phyloP scores from a whole-genome alignment of 768 basidiomycete genomes.

The Lentinula sp. region DNA sequence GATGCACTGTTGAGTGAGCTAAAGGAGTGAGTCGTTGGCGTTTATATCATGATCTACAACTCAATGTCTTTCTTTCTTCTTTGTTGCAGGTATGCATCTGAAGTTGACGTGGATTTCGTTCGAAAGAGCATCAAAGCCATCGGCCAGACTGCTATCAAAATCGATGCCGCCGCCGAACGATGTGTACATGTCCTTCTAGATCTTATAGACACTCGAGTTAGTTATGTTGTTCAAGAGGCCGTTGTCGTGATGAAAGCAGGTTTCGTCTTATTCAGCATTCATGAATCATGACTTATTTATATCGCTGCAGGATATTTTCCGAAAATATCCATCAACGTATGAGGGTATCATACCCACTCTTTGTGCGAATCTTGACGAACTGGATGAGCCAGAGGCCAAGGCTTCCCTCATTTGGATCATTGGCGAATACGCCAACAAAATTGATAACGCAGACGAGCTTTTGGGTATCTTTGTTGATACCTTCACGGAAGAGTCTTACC shows the following conservation, averaged over 20 bases:
- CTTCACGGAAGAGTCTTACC: slow-evolving; percentile 91
- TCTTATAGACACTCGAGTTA: slow-evolving; percentile 87
- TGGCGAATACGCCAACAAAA: slow-evolving; percentile 96
- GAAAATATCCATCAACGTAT: slow-evolving; percentile 93
- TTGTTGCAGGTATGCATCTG: slow-evolving; percentile 76
- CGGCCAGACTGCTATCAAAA: slow-evolving; percentile 93
- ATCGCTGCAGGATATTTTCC: slow-evolving; percentile 81
- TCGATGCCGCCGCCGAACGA: slow-evolving; percentile 86
- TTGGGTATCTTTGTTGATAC: slow-evolving; percentile 85
- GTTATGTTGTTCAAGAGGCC: slow-evolving; percentile 97
- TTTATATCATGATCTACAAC: not conserved
- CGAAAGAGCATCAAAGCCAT: slow-evolving; percentile 93
- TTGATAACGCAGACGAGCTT: slow-evolving; percentile 94
- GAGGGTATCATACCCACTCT: slow-evolving; percentile 95
- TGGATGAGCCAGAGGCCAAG: slow-evolving; percentile 98
- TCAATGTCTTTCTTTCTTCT: not conserved
- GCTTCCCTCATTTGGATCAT: slow-evolving; percentile 99
- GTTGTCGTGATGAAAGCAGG: slow-evolving; percentile 97
- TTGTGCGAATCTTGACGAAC: slow-evolving; percentile 90
- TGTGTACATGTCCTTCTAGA: slow-evolving; percentile 94
- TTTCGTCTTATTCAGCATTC: not conserved
- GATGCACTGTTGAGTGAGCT: slow-evolving; percentile 93
- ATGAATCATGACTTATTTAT: not conserved
- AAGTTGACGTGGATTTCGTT: slow-evolving; percentile 98
- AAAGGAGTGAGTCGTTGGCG: slow-evolving; percentile 66